Conservation (phyloP, 331 rosid genomes). For the Acacia pycnantha region DNA sequence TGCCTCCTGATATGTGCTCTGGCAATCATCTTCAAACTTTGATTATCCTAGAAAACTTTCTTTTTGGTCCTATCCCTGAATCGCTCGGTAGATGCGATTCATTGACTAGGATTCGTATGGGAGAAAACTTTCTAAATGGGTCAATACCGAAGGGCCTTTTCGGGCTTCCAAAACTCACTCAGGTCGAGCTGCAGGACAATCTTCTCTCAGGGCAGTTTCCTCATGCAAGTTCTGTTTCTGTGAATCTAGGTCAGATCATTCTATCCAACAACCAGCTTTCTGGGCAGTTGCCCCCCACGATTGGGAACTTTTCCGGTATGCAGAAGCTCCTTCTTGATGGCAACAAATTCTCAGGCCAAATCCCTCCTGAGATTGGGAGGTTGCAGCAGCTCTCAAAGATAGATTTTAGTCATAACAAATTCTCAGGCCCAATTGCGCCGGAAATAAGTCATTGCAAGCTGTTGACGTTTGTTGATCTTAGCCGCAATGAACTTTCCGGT, state of each 20-base stretch:
- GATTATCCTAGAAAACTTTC: constrained; percentile 69
- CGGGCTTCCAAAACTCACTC: constrained; percentile 65
- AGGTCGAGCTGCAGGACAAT: constrained; percentile 83
- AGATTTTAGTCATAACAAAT: constrained; percentile 76
- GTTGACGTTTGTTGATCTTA: constrained; percentile 82
- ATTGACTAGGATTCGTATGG: constrained; percentile 75
- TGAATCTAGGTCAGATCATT: constrained; percentile 75
- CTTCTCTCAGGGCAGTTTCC: constrained; percentile 67
- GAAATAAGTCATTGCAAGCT: constrained; percentile 86
- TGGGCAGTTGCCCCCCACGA: constrained; percentile 71
- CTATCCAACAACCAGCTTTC: constrained; percentile 77
- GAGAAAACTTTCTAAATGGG: constrained; percentile 81
- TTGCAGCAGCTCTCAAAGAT: constrained; percentile 84
- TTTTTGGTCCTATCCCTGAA: constrained; percentile 85
- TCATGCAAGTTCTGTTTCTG: constrained; percentile 41
- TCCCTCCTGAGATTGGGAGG: constrained; percentile 79
- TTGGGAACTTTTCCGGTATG: constrained; percentile 79
- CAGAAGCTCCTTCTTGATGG: constrained; percentile 93
- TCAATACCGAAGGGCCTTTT: constrained; percentile 83
- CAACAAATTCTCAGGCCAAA: constrained; percentile 67
- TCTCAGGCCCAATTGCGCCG: constrained; percentile 60
- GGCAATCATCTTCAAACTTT: constrained; percentile 72
- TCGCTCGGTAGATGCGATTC: constrained; percentile 71
- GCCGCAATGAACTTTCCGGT: constrained; percentile 81
- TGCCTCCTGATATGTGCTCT: constrained; percentile 73